phyloP scores from a whole-genome alignment of 1,284 basidiomycete genomes.

The Papiliotrema laurentii region DNA sequence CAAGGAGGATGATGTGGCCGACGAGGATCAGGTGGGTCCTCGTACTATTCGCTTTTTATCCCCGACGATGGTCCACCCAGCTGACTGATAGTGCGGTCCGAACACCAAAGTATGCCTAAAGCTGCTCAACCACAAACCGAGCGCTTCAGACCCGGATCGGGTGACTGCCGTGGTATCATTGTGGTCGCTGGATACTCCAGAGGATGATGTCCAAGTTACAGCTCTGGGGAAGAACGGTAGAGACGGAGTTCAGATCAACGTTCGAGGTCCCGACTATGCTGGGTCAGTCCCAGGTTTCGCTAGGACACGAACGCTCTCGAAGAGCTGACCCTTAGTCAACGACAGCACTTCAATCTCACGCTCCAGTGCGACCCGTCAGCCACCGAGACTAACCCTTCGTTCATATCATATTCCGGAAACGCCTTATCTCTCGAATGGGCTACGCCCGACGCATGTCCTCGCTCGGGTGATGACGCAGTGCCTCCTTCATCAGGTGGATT shows the following conservation, averaged over 20 bases:
- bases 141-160: conserved; percentile 31
- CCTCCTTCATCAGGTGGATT: conserved; percentile 10
- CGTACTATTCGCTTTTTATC: not conserved
- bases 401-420: conserved; percentile 36
- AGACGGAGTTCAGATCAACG: conserved; percentile 30
- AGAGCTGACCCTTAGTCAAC: not conserved
- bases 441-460: conserved; percentile 41
- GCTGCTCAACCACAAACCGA: conserved; percentile 41
- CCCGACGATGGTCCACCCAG: not conserved
- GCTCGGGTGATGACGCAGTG: conserved; percentile 9
- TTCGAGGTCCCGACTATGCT: conserved; percentile 37
- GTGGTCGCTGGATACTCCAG: conserved; percentile 32
- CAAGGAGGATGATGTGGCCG: conserved; percentile 28
- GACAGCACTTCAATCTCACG: conserved; percentile 39
- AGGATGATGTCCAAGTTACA: conserved; percentile 20
- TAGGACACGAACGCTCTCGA: too few species aligned
- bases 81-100: conserved; percentile 35
- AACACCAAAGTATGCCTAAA: conserved; percentile 41
- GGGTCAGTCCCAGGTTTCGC: conserved; percentile 34
- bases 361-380: conserved; percentile 29
- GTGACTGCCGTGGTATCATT: conserved; percentile 45
- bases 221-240: conserved; percentile 25
- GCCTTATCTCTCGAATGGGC: conserved; percentile 38
- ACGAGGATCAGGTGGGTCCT: conserved; percentile 43
- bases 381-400: conserved; percentile 21